These are phyloP conservation scores for Pleurozium schreberi DNA, from an alignment of 225 moss, liverwort and hornwort genomes.

Conservation along the genomic window DNA sequence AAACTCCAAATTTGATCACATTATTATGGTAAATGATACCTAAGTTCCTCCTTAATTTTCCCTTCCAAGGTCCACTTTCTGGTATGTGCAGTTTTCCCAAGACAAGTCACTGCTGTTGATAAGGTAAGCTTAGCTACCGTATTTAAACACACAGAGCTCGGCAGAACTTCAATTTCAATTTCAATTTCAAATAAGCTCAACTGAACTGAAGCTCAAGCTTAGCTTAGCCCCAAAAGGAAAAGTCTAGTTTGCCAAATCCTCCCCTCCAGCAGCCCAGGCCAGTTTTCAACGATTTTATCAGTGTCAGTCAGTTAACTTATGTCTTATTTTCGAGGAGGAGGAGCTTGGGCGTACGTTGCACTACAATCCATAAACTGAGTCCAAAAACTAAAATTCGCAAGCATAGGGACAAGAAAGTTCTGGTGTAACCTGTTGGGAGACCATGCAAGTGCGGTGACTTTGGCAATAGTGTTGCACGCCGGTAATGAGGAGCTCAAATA, in stretches of 20 bases:
- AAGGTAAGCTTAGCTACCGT: too few relatives aligned
- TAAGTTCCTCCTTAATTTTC: not conserved
- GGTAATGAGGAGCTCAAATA: conserved; percentile 62
- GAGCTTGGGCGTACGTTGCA: not conserved
- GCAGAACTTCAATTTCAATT: not conserved
- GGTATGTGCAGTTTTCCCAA: rapidly evolving
- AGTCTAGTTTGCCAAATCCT: not conserved
- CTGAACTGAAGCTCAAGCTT: too few relatives aligned
- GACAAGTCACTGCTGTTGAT: not conserved
- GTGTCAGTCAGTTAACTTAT: too few relatives aligned
- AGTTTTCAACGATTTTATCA: not conserved
- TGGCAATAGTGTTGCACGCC: conserved; percentile 55
- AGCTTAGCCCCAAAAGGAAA: too few relatives aligned
- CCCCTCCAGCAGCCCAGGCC: too few relatives aligned
- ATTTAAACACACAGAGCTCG: too few relatives aligned
- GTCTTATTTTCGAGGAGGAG: not conserved
- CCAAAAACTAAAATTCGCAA: not conserved
- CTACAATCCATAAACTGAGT: not conserved
- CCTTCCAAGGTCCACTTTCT: too few relatives aligned
- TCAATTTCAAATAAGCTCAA: not conserved
- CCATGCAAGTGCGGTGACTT: conserved; percentile 93
- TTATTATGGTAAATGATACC: not conserved
- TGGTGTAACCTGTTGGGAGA: conserved; percentile 65
- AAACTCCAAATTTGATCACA: not conserved
- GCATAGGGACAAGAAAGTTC: not conserved